These are phyloP conservation scores for Ascobolus immersus DNA, from an alignment of 495 filamentous ascomycete genomes.

Conservation along the genomic window DNA sequence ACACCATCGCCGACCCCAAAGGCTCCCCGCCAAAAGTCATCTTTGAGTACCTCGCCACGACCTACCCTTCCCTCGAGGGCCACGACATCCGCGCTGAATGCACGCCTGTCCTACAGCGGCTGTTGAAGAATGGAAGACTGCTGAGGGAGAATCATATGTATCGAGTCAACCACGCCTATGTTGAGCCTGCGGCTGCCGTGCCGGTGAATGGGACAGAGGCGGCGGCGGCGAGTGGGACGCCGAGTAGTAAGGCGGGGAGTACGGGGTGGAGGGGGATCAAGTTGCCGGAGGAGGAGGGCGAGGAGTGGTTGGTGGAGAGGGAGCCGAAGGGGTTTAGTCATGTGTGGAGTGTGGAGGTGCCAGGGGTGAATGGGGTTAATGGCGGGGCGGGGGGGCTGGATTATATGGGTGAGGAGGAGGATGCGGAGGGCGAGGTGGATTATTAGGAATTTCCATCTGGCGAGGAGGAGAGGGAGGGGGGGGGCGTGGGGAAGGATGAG, in stretches of 20 bases:
- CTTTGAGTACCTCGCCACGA: constrained; percentile 17
- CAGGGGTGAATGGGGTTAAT: constrained; percentile 2
- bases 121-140: constrained; percentile 12
- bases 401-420: too few species aligned
- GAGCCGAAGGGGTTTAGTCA: constrained; percentile 13
- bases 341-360: constrained; percentile 5
- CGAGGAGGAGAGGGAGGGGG: too few species aligned
- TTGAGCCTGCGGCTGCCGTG: neutral
- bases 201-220: neutral
- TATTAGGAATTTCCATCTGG: too few species aligned
- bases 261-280: constrained; percentile 13
- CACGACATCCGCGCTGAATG: constrained; percentile 14
- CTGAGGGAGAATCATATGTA: constrained; percentile 12
- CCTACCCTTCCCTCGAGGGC: constrained; percentile 13
- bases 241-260: constrained; percentile 9
- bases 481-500: too few species aligned
- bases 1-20: constrained; percentile 9
- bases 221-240: neutral
- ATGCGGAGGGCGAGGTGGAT: too few species aligned
- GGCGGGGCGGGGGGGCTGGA: constrained; percentile 1
- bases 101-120: constrained; percentile 10
- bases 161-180: constrained; percentile 11
- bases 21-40: constrained; percentile 14
- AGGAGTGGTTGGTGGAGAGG: constrained; percentile 11
- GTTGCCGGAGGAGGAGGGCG: constrained; percentile 11